Evolutionary conservation across 2,329 filamentous ascomycete genomes (phyloP).

Genomic region (Neofusicoccum umdonicola): DNA sequence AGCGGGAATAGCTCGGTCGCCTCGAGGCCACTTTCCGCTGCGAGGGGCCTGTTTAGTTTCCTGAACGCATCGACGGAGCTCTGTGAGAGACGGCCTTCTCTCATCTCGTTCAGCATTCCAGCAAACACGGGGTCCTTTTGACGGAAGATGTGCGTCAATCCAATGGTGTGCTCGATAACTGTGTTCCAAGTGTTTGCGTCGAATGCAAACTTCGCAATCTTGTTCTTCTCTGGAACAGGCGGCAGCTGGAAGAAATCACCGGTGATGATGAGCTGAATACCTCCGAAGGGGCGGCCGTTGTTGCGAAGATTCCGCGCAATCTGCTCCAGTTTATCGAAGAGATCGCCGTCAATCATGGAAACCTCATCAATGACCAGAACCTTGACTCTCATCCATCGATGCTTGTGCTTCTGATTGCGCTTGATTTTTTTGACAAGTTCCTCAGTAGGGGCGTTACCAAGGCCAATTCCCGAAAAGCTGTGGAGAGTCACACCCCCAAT

Average conservation of each 20-base stretch:
- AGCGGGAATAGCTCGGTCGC: constrained; percentile 95
- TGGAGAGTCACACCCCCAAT: constrained; percentile 94
- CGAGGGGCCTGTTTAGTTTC: constrained; percentile 62
- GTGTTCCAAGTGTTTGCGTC: constrained; percentile 90
- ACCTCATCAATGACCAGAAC: constrained; percentile 90
- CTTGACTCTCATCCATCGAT: constrained; percentile 84
- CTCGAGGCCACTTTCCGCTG: constrained; percentile 70
- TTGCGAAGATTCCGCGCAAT: constrained; percentile 84
- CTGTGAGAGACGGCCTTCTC: constrained; percentile 76
- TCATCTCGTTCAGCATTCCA: constrained; percentile 96
- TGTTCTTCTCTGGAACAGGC: constrained; percentile 77
- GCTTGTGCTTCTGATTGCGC: constrained; percentile 81
- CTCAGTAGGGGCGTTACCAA: constrained; percentile 83
- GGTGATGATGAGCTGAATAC: constrained; percentile 92
- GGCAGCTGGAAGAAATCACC: constrained; percentile 98
- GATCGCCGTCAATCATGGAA: constrained; percentile 95
- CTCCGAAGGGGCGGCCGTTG: constrained; percentile 89
- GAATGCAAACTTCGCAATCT: constrained; percentile 84
- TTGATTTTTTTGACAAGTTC: constrained; percentile 88
- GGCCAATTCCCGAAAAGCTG: constrained; percentile 91
- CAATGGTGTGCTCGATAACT: constrained; percentile 92
- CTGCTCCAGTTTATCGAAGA: constrained; percentile 93
- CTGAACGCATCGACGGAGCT: constrained; percentile 75
- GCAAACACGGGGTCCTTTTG: constrained; percentile 91
- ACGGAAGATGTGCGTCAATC: constrained; percentile 91